phyloP scores from a whole-genome alignment of 176 grass and related monocot genomes.

The Hordeum marinum region DNA sequence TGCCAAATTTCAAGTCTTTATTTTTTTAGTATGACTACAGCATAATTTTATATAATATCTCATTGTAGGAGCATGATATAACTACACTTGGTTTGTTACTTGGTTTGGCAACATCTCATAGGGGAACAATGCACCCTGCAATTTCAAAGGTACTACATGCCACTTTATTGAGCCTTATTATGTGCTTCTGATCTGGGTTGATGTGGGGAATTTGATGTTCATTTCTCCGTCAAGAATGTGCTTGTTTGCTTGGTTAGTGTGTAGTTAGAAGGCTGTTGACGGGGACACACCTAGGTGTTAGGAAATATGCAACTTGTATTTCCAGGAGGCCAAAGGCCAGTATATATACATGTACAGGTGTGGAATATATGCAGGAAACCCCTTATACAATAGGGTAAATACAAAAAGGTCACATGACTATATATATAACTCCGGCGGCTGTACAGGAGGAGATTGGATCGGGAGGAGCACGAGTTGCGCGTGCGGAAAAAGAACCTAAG shows the following conservation, averaged over 20 bases:
- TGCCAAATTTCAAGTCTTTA: background rate
- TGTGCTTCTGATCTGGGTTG: background rate
- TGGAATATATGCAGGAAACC: no score
- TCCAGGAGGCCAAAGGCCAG: no score
- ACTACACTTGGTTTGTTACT: conserved; percentile 86
- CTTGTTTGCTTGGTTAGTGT: background rate
- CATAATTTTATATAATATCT: conserved; percentile 3
- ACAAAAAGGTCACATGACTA: no score
- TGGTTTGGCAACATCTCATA: conserved; percentile 84
- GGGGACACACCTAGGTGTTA: background rate
- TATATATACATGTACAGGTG: no score
- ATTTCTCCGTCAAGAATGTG: background rate
- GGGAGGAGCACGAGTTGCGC: no score
- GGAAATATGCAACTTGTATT: no score
- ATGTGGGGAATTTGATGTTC: conserved; percentile 5
- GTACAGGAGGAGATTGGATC: no score
- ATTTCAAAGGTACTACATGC: conserved; percentile 66
- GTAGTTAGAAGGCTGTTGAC: background rate
- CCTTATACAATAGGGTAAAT: no score
- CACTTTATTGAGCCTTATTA: background rate
- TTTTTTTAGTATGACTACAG: conserved; percentile 23
- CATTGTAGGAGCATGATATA: conserved; percentile 85
- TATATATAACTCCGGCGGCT: no score
- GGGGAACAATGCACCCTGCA: conserved; percentile 88
- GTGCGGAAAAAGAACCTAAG: no score